Conservation (phyloP, 73 alveolate species). For the Paramecium primaurelia region DNA sequence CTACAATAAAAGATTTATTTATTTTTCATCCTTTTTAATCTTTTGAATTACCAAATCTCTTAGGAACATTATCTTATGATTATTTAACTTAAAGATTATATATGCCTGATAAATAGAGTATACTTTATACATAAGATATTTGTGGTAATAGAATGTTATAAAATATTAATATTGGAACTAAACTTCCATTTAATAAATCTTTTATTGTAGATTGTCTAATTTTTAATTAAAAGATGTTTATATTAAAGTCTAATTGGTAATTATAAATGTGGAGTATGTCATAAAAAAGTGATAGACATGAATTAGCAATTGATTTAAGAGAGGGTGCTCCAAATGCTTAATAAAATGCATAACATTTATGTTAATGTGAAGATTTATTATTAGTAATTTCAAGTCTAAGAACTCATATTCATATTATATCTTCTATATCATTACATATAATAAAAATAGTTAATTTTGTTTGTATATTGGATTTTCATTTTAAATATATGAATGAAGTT, state of each 20-base stretch:
- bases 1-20: constrained; percentile 1
- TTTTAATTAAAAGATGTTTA: constrained; percentile 25
- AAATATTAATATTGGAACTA: constrained; percentile 15
- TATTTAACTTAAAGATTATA: constrained; percentile 7
- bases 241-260: constrained; percentile 28
- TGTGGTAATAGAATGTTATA: not conserved
- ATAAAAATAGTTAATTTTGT: not conserved
- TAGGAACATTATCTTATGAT: constrained; percentile 18
- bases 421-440: constrained; percentile 24
- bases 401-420: constrained; percentile 5
- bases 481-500: constrained; percentile 1
- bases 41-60: not conserved
- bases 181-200: not conserved
- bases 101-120: constrained; percentile 2
- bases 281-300: constrained; percentile 27
- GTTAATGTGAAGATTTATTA: not conserved
- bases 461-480: not conserved
- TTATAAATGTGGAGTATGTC: constrained; percentile 41
- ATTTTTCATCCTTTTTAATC: not conserved
- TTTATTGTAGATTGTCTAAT: constrained; percentile 24
- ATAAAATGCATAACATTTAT: not conserved
- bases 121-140: constrained; percentile 10
- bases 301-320: constrained; percentile 29
- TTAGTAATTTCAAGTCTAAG: not conserved
- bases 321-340: constrained; percentile 29